phyloP scores from a whole-genome alignment of 2,329 filamentous ascomycete species.

The Xylaria sp. region DNA sequence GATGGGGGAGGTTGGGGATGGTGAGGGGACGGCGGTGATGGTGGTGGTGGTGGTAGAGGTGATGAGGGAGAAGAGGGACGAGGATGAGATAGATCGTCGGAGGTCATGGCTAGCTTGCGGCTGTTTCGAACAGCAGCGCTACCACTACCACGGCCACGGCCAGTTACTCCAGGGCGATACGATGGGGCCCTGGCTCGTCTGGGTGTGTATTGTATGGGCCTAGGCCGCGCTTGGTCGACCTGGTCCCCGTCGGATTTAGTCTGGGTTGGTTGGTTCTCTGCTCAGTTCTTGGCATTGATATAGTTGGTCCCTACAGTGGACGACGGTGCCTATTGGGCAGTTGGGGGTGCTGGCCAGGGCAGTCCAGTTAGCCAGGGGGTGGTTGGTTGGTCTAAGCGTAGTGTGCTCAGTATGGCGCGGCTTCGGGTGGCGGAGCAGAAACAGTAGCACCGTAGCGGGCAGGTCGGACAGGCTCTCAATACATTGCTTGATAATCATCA shows the following conservation, averaged over 20 bases:
- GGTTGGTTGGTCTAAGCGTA: neutral
- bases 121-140: slow-evolving; percentile 26
- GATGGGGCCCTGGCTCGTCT: slow-evolving; percentile 21
- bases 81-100: slow-evolving; percentile 42
- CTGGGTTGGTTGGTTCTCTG: slow-evolving; percentile 18
- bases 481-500: slow-evolving; percentile 36
- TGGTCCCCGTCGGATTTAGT: slow-evolving; percentile 7
- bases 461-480: neutral
- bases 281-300: slow-evolving; percentile 24
- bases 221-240: slow-evolving; percentile 8
- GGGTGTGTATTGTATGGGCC: slow-evolving; percentile 3
- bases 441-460: neutral
- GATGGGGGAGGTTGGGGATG: slow-evolving; percentile 14
- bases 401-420: neutral
- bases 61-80: slow-evolving; percentile 42
- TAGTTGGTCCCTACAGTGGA: slow-evolving; percentile 15
- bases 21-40: slow-evolving; percentile 25
- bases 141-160: neutral
- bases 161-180: slow-evolving; percentile 26
- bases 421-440: slow-evolving; percentile 24
- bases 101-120: slow-evolving; percentile 38
- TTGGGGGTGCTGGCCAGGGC: slow-evolving; percentile 21
- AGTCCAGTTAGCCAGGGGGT: neutral
- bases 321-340: slow-evolving; percentile 18
- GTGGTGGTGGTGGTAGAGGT: slow-evolving; percentile 36